Evolutionary conservation across 2,329 filamentous ascomycete species (phyloP), one percentile per base, ranked within the genome.

Genomic region (Neonectria faginata): DNA sequence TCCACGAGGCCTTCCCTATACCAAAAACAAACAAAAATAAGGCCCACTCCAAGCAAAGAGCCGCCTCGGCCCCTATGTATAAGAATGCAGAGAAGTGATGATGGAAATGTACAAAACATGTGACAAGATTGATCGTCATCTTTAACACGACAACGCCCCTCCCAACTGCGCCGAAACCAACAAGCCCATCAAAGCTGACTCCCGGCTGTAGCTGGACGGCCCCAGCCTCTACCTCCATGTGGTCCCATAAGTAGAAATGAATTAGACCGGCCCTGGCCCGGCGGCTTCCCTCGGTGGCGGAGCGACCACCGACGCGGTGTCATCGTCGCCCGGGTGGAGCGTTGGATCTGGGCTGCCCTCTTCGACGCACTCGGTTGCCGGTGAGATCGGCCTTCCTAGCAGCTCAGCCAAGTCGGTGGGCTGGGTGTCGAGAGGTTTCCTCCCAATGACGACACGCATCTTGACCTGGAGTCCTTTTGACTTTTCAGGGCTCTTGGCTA

Each of bases 401-500:
- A 67, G 61, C 20, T 68, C 55, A 16, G 68, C 69, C 25, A 72
- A 48, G 14, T 72, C 67, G 10, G 65, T 58, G n/a, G 65, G 65
- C 9, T 72, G 67, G 10, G 71, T 68, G 56, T 79, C 72, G 3
- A 71, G 48, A 10, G 86, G 86, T 70, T 88, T 88, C 66, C 84
- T 81, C 3, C 79, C 86, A 10, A 80, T 79, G 18, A 87, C 68
- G 9, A 86, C 80, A 9, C 82, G 79, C 64, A 86, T 77, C 65
- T 84, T 85, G 60, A 85, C 71, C 8, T 80, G 75, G 44, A 87
- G 80, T 0, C 78, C 76, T 57, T 81, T 81, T 7, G 76, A 77
- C 60, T 79, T 79, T 39, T 78, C 76, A 0, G 82, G 78, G 57
- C 85, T 80, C 54, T 83, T 82, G 31, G 85, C 84, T 25, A 86